Conservation (phyloP, 2,329 filamentous ascomycete species). For the Xylaria arbuscula region DNA sequence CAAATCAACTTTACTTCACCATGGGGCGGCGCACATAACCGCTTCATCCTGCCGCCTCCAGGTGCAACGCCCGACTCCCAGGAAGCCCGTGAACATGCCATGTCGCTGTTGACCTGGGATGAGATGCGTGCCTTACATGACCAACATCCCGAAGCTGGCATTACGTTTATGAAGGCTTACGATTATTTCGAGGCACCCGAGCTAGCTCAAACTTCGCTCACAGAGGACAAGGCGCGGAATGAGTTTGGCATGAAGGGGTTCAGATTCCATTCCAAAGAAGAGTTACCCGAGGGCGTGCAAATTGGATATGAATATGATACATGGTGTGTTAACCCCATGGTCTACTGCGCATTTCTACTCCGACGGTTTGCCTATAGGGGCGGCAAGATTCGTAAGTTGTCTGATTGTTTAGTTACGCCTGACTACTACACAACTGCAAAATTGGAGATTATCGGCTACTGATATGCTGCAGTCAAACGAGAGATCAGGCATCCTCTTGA, state of each 20-base stretch:
- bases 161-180: conserved; percentile 61
- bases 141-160: conserved; percentile 55
- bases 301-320: conserved; percentile 64
- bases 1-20: conserved; percentile 66
- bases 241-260: conserved; percentile 54
- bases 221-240: conserved; percentile 45
- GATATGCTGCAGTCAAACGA: conserved; percentile 42
- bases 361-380: conserved; percentile 55
- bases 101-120: conserved; percentile 57
- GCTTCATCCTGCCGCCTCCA: conserved; percentile 58
- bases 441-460: conserved; percentile 37
- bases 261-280: conserved; percentile 49
- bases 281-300: conserved; percentile 57
- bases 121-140: conserved; percentile 54
- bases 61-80: conserved; percentile 42
- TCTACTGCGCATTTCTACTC: conserved; percentile 63
- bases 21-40: conserved; percentile 68
- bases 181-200: conserved; percentile 63
- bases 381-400: conserved; percentile 45
- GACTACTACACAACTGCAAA: not conserved
- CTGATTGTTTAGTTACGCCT: not conserved
- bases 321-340: conserved; percentile 65
- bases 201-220: conserved; percentile 55
- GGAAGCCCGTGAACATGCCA: conserved; percentile 56
- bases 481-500: conserved; percentile 54